Evolutionary conservation across 768 basidiomycete species (phyloP).

Genomic region (Phlebiopsis gigantea): DNA sequence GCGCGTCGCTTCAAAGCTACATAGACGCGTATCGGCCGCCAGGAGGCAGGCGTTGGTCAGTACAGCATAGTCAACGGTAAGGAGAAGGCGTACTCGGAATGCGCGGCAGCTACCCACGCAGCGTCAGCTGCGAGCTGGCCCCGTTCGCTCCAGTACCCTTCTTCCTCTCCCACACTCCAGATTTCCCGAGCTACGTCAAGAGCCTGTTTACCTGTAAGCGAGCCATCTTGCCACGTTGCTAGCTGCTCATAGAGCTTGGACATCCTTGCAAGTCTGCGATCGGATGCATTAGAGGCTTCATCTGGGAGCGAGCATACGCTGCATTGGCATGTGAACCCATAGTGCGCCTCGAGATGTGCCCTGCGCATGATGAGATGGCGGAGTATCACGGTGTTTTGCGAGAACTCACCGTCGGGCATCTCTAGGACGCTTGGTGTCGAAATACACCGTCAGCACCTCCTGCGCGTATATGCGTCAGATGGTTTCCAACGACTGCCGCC

Average conservation of each 20-base stretch:
- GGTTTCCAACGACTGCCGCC: neutral
- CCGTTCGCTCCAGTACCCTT: conserved; percentile 64
- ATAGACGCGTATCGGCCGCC: neutral
- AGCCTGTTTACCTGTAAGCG: conserved; percentile 45
- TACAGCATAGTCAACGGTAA: neutral
- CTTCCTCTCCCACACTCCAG: conserved; percentile 54
- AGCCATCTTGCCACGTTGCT: conserved; percentile 41
- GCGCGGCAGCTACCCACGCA: conserved; percentile 52
- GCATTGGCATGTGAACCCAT: conserved; percentile 58
- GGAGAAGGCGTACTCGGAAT: conserved; percentile 48
- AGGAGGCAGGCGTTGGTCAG: neutral
- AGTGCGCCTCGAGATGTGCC: conserved; percentile 41
- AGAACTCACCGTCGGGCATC: conserved; percentile 42
- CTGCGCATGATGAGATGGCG: conserved; percentile 26
- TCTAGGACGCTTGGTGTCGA: conserved; percentile 48
- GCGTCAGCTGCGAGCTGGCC: conserved; percentile 60
- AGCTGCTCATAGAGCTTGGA: conserved; percentile 39
- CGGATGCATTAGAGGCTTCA: conserved; percentile 43
- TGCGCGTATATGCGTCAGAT: conserved; percentile 19
- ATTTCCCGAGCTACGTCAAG: conserved; percentile 42
- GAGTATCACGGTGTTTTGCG: neutral
- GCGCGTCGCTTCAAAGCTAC: conserved; percentile 39
- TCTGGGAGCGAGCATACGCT: conserved; percentile 51
- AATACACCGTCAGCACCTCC: conserved; percentile 63
- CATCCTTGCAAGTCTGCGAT: conserved; percentile 43